These are phyloP conservation scores for Chalara sp. DNA, from an alignment of 2,329 filamentous ascomycete genomes.

Conservation along the genomic window DNA sequence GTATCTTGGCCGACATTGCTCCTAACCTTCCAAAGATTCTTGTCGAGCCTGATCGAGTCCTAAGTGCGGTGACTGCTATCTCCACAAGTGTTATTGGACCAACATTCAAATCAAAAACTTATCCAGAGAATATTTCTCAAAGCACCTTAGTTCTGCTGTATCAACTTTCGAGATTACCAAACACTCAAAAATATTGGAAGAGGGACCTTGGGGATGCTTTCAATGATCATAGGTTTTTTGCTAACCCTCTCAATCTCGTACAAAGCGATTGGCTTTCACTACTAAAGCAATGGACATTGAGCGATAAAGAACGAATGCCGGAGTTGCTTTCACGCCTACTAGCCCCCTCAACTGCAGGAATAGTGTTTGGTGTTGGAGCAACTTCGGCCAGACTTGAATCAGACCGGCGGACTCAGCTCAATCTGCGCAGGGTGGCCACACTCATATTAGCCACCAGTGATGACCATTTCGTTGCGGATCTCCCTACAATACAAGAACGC, in stretches of 20 bases:
- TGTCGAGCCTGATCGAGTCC: constrained; percentile 77
- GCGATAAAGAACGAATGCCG: constrained; percentile 80
- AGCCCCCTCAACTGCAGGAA: constrained; percentile 84
- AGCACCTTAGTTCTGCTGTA: constrained; percentile 67
- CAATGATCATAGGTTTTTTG: constrained; percentile 82
- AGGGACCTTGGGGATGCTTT: constrained; percentile 90
- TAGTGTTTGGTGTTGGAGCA: constrained; percentile 97
- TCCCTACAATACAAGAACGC: constrained; percentile 71
- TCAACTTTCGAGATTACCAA: constrained; percentile 69
- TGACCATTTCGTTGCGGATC: constrained; percentile 74
- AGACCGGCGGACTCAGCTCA: constrained; percentile 86
- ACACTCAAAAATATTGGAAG: constrained; percentile 83
- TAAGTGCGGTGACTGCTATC: constrained; percentile 70
- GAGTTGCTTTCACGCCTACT: constrained; percentile 75
- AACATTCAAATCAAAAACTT: constrained; percentile 73
- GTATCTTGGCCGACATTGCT: constrained; percentile 71
- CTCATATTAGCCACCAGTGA: constrained; percentile 69
- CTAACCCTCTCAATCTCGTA: constrained; percentile 58
- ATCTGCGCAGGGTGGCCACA: constrained; percentile 73
- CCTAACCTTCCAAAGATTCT: constrained; percentile 77
- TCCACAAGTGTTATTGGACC: constrained; percentile 79
- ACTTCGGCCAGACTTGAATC: constrained; percentile 91
- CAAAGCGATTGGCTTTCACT: constrained; percentile 74
- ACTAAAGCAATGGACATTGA: constrained; percentile 74
- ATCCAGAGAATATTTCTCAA: constrained; percentile 75